These are phyloP conservation scores for Calonectria pseudoreteaudii DNA, from an alignment of 2,329 filamentous ascomycete genomes.

Conservation along the genomic window DNA sequence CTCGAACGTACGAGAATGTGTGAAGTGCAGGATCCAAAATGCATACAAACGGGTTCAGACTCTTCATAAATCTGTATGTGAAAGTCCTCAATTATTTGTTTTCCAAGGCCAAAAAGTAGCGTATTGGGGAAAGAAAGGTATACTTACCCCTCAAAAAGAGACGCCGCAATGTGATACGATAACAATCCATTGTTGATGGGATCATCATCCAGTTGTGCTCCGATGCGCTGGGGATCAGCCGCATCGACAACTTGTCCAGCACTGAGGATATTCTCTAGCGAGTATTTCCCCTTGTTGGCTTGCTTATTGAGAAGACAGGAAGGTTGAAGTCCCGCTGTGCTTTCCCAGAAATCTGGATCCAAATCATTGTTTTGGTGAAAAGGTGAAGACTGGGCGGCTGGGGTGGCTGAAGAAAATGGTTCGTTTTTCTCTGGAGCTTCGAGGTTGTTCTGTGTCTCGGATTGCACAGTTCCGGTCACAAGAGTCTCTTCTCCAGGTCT, in stretches of 20 bases:
- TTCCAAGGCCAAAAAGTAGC: not conserved
- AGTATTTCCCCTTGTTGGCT: slow-evolving; percentile 48
- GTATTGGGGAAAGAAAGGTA: not conserved
- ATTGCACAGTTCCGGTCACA: not conserved
- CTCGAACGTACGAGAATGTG: slow-evolving; percentile 50
- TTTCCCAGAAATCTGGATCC: not conserved
- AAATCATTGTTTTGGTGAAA: not conserved
- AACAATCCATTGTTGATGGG: slow-evolving; percentile 12
- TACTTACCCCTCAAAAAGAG: slow-evolving; percentile 16
- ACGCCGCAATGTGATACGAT: slow-evolving; percentile 7
- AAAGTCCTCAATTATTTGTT: not conserved
- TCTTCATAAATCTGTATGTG: slow-evolving; percentile 47
- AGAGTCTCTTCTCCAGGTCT: not conserved
- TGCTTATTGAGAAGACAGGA: slow-evolving; percentile 48
- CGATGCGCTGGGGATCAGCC: not conserved
- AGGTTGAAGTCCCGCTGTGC: slow-evolving; percentile 41
- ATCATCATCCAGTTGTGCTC: not conserved
- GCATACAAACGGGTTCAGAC: slow-evolving; percentile 53
- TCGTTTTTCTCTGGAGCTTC: not conserved
- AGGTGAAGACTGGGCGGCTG: not conserved
- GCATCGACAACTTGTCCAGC: slow-evolving; percentile 6
- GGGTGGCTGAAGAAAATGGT: not conserved
- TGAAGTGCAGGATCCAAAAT: slow-evolving; percentile 53
- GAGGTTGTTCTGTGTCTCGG: not conserved
- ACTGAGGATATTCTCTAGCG: slow-evolving; percentile 47